A percentile compares a stretch with the other conserved stretches of the same genome.
phyloP scores from a whole-genome alignment of 768 basidiomycete species.

The Boletus sensibilis region DNA sequence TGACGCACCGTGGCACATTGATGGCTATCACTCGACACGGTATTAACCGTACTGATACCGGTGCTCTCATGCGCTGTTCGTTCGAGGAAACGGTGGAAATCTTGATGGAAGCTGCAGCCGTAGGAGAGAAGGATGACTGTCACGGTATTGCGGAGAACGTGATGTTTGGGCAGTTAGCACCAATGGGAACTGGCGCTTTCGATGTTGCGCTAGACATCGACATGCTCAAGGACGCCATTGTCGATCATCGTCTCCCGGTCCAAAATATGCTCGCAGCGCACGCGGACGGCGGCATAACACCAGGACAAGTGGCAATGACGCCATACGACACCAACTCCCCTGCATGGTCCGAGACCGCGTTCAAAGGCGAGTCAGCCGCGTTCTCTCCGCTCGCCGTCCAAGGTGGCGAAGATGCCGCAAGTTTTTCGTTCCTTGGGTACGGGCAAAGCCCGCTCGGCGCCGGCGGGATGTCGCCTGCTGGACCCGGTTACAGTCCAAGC shows the following conservation, averaged over 20 bases:
- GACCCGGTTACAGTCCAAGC: slow-evolving; percentile 85
- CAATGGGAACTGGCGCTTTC: slow-evolving; percentile 97
- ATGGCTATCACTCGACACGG: slow-evolving; percentile 99
- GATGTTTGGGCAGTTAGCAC: slow-evolving; percentile 99
- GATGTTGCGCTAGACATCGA: slow-evolving; percentile 96
- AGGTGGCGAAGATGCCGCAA: slow-evolving; percentile 78
- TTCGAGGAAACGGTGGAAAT: slow-evolving; percentile 99
- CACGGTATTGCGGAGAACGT: slow-evolving; percentile 99
- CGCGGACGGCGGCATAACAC: slow-evolving; percentile 86
- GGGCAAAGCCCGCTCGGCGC: slow-evolving; percentile 85
- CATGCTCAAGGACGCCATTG: slow-evolving; percentile 97
- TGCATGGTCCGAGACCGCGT: slow-evolving; percentile 71
- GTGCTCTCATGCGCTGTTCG: slow-evolving; percentile 96
- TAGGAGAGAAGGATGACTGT: slow-evolving; percentile 98
- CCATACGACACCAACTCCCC: slow-evolving; percentile 94
- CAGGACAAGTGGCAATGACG: slow-evolving; percentile 91
- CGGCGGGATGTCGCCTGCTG: slow-evolving; percentile 86
- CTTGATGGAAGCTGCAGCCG: slow-evolving; percentile 96
- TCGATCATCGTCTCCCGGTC: slow-evolving; percentile 90
- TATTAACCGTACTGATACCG: slow-evolving; percentile 99
- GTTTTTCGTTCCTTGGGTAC: slow-evolving; percentile 71
- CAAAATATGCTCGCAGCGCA: slow-evolving; percentile 77
- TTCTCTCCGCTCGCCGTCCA: slow-evolving; percentile 95
- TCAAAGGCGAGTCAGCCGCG: slow-evolving; percentile 82
- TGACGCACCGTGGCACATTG: slow-evolving; percentile 92